Base-by-base conservation (phyloP, 2,329 filamentous ascomycete genomes). In the Fusarium caatingaense region DNA sequence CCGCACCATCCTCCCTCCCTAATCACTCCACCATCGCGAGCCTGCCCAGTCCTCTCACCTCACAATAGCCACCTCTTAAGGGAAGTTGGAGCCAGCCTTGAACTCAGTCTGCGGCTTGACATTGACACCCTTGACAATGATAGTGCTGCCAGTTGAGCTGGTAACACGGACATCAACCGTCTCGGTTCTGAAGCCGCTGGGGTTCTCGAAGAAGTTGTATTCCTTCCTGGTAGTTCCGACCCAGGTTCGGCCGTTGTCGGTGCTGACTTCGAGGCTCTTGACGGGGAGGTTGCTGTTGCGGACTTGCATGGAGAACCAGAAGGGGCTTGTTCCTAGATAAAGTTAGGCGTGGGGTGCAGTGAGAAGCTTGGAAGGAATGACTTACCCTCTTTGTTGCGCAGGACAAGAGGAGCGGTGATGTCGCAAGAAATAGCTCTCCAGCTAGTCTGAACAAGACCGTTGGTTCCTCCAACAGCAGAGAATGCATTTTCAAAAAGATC, bases 191-290 rank as follows among this genome's bases (percentile, higher is more conserved):
- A 88, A 89, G 0, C 89, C 89, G 60, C 82, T 81, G 1, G 79
- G 64, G 71, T 89, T 84, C 81, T 91, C 85, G 53, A 91, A 91
- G 79, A 84, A 91, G 82, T 91, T 87, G 76, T 88, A 88, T 20
- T 80, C 77, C 50, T 82, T 77, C 45, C 89, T 81, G 1, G 79
- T 82, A 0, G 89, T 90, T 18, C 76, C 56, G 75, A 84, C 78
- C 89, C 88, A 91, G 8, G 85, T 86, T 55, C 71, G 82, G 21
- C 89, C 89, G 15, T 85, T 83, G 74, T 91, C 85, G 30, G 83
- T 88, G 68, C 86, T 88, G 65, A 91, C 88, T 69, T 91, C 88
- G 25, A 91, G 82, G 68, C 80, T 83, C 53, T 81, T 73, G 40
- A 91, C 83, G 10, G 83, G 82, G 60, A 86, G 81, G 75, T 89